Evolutionary conservation across 441 rosid species (phyloP).

Genomic region (Jatropha podagrica): DNA sequence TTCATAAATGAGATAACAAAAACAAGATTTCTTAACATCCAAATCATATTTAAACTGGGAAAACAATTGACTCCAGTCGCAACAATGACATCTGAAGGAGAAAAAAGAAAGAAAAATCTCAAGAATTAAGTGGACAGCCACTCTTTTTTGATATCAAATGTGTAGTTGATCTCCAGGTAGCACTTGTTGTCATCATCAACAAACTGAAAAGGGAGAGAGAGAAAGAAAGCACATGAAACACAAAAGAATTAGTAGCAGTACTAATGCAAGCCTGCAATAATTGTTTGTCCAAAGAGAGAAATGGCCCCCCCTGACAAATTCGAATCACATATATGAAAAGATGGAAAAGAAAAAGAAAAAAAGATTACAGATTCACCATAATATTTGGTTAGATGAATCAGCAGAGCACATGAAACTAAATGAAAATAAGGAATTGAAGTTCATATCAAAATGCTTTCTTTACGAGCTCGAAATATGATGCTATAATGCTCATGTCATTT

Average conservation of each 20-base stretch:
- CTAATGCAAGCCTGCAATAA: not conserved
- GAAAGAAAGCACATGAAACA: not conserved
- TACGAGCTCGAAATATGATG: no score
- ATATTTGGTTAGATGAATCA: not conserved
- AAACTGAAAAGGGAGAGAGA: constrained; percentile 45
- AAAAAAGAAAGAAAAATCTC: not conserved
- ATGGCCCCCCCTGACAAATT: not conserved
- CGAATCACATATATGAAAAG: not conserved
- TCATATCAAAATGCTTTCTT: no score
- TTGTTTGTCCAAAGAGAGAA: not conserved
- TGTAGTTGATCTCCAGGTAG: constrained; percentile 93
- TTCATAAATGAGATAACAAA: constrained; percentile 21
- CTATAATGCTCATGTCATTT: not conserved
- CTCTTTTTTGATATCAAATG: constrained; percentile 79
- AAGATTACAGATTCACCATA: constrained; percentile 3
- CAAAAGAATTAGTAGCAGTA: not conserved
- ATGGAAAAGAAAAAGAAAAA: not conserved
- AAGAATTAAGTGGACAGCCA: constrained; percentile 41
- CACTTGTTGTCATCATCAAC: constrained; percentile 83
- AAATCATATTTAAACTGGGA: constrained; percentile 28
- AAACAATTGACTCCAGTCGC: constrained; percentile 1
- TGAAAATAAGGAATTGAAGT: not conserved
- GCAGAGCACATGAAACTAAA: constrained; percentile 4
- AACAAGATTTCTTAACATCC: constrained; percentile 28
- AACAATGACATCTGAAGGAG: constrained; percentile 13